These are phyloP conservation scores for Boletus barrowsii DNA, from an alignment of 768 basidiomycete species.

Conservation along the genomic window DNA sequence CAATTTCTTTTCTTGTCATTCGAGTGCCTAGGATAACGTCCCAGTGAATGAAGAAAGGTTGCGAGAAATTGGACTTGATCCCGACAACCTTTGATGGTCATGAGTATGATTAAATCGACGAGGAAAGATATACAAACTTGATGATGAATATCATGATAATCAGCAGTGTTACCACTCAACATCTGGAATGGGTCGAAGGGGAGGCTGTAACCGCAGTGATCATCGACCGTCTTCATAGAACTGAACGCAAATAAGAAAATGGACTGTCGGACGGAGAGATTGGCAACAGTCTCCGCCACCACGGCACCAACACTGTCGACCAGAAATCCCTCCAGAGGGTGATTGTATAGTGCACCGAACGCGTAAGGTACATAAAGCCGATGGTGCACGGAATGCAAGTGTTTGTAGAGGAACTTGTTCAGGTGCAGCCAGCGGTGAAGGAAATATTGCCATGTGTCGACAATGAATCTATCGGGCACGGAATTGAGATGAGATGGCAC, in stretches of 20 bases:
- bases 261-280: constrained; percentile 79
- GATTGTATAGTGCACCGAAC: constrained; percentile 96
- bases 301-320: constrained; percentile 82
- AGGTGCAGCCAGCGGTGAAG: constrained; percentile 89
- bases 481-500: background rate
- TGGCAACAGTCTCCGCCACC: constrained; percentile 65
- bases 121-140: constrained; percentile 49
- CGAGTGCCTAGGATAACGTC: constrained; percentile 81
- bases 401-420: constrained; percentile 86
- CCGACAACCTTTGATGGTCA: constrained; percentile 45
- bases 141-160: constrained; percentile 98
- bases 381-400: constrained; percentile 93
- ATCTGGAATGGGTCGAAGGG: constrained; percentile 92
- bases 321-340: constrained; percentile 90
- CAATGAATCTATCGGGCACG: constrained; percentile 63
- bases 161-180: constrained; percentile 83
- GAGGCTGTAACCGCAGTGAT: constrained; percentile 88
- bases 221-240: constrained; percentile 91
- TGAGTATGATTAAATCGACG: background rate
- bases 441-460: constrained; percentile 99
- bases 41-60: constrained; percentile 97
- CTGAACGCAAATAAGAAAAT: constrained; percentile 79
- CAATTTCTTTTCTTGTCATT: constrained; percentile 70
- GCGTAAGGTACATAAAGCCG: constrained; percentile 96
- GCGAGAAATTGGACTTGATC: constrained; percentile 93